These are phyloP conservation scores for Dendrocalamus latiflorus DNA, from an alignment of 202 grass and related monocot genomes.

Conservation along the genomic window DNA sequence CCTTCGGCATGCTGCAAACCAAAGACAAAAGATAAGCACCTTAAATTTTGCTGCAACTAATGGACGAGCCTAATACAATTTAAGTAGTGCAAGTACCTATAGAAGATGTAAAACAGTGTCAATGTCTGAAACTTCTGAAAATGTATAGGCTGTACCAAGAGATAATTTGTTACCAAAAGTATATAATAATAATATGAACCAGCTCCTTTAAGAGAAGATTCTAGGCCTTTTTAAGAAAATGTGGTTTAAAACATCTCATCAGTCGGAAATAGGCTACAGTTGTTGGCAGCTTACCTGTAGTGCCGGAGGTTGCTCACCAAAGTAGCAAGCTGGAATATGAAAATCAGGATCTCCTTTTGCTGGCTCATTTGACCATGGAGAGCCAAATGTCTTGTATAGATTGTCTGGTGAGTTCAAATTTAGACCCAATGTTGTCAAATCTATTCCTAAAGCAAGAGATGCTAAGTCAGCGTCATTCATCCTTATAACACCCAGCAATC, in stretches of 20 bases:
- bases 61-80: neutral
- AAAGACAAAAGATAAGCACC: conserved; percentile 18
- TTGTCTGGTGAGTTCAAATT: conserved; percentile 89
- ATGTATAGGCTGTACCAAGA: conserved; percentile 58
- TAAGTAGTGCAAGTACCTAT: conserved; percentile 58
- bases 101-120: conserved; percentile 95
- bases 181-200: neutral
- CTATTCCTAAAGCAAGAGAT: conserved; percentile 93
- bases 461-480: conserved; percentile 69
- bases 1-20: conserved; percentile 88
- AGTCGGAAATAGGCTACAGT: neutral
- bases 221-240: neutral
- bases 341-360: conserved; percentile 83
- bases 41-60: neutral
- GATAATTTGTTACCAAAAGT: conserved; percentile 20
- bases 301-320: conserved; percentile 45
- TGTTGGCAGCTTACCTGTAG: conserved; percentile 50
- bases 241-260: neutral
- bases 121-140: conserved; percentile 61
- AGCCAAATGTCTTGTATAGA: conserved; percentile 95
- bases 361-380: conserved; percentile 84
- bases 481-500: conserved; percentile 77
- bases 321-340: conserved; percentile 79
- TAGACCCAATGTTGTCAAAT: conserved; percentile 82
- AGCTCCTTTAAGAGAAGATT: neutral